Conservation (phyloP, 805 yeast species). For the Cyberlindnera sargentensis region DNA sequence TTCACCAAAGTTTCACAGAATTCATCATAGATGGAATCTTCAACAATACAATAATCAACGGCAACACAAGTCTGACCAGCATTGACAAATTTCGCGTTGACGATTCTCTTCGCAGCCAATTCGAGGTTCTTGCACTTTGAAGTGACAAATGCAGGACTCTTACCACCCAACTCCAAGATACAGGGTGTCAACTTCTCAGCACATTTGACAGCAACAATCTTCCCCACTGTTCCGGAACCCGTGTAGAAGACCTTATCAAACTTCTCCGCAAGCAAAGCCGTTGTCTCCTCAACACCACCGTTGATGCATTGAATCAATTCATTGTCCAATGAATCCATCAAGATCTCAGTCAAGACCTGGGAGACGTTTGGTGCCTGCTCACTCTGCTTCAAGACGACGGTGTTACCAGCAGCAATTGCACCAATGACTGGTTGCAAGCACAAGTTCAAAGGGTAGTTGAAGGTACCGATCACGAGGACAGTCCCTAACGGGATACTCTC, state of each 20-base stretch:
- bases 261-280: slow-evolving; percentile 46
- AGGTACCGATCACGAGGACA: slow-evolving; percentile 69
- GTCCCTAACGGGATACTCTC: slow-evolving; percentile 47
- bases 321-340: slow-evolving; percentile 46
- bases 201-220: slow-evolving; percentile 68
- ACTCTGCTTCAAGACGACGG: slow-evolving; percentile 43
- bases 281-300: slow-evolving; percentile 64
- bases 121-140: slow-evolving; percentile 37
- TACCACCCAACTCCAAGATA: slow-evolving; percentile 83
- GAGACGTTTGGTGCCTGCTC: slow-evolving; percentile 66
- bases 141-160: slow-evolving; percentile 75
- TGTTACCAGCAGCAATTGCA: slow-evolving; percentile 83
- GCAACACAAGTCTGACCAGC: slow-evolving; percentile 91
- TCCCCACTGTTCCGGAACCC: slow-evolving; percentile 73
- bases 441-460: slow-evolving; percentile 71
- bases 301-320: slow-evolving; percentile 56
- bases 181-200: slow-evolving; percentile 76
- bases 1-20: slow-evolving; percentile 36
- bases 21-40: slow-evolving; percentile 44
- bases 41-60: slow-evolving; percentile 72
- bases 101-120: slow-evolving; percentile 50
- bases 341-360: slow-evolving; percentile 44
- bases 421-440: slow-evolving; percentile 62
- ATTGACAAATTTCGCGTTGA: slow-evolving; percentile 74
- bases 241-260: slow-evolving; percentile 84